A percentile compares a stretch with the other conserved stretches of the same genome.
phyloP scores from a whole-genome alignment of 1,139 yeast species.

The Sugiyamaella sp. region DNA sequence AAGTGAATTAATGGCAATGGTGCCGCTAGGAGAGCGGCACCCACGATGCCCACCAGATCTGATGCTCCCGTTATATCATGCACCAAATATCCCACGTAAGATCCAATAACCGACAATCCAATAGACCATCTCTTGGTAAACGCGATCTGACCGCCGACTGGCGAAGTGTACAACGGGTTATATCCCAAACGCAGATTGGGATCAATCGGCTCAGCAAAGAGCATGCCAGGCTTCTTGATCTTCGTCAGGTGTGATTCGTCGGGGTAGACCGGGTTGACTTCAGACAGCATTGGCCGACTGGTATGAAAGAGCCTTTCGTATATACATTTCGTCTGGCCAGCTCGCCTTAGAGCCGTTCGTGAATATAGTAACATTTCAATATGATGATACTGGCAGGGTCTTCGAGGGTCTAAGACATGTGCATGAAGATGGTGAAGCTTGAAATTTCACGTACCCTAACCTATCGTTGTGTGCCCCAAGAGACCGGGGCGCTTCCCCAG shows the following conservation, averaged over 20 bases:
- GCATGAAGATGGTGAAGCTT: not conserved
- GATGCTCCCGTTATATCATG: conserved; percentile 32
- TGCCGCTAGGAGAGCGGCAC: conserved; percentile 35
- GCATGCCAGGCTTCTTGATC: conserved; percentile 42
- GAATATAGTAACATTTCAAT: not conserved
- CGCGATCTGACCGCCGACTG: conserved; percentile 42
- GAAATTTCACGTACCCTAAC: not conserved
- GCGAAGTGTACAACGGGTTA: conserved; percentile 42
- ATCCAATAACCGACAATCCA: conserved; percentile 39
- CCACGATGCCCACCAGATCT: conserved; percentile 22
- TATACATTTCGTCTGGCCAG: not conserved
- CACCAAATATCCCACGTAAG: conserved; percentile 41
- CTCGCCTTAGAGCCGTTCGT: not conserved
- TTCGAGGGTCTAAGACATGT: not conserved
- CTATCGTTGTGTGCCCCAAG: not conserved
- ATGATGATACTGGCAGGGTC: not conserved
- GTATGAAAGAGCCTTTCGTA: conserved; percentile 27
- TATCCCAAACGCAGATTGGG: conserved; percentile 37
- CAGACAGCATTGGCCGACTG: conserved; percentile 26
- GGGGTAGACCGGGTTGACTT: conserved; percentile 38
- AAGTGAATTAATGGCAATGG: conserved; percentile 58
- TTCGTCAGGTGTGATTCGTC: conserved; percentile 37
- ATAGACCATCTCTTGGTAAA: conserved; percentile 44
- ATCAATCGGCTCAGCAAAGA: conserved; percentile 42
- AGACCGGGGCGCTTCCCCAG: not conserved